Evolutionary conservation across 2,329 filamentous ascomycete genomes (phyloP), one percentile per base, ranked within the genome.

Genomic region (Myriosclerotinia curreyana): DNA sequence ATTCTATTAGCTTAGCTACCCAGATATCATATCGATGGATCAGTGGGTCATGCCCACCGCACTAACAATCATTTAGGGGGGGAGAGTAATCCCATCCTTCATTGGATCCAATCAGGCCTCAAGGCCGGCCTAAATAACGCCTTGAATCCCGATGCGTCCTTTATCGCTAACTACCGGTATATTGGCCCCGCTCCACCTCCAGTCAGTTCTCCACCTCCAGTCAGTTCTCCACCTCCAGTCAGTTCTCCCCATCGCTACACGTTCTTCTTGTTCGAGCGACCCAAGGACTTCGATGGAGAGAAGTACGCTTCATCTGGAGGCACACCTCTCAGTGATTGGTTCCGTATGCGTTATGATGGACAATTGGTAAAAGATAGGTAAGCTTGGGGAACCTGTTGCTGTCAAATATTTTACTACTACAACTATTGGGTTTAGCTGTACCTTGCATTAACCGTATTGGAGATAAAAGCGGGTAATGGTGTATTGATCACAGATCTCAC

Each of bases 241-340:
- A 79, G 78, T 64, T 67, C 74, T 9, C 79, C 81, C 12, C 81
- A 83, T 71, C 78, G 81, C 0, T 83, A 83, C 68, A 64, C 76
- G 5, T 83, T 82, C 68, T 75, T 81, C 65, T 69, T 83, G 28
- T 83, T 78, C 65, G 77, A 81, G 66, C 79, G 83, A 71, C 80
- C 80, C 0, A 70, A 64, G 34, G 74, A 68, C 1, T 78, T 81
- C 52, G 72, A 77, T 22, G 69, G 60, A 7, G 70, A 67, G 59
- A 72, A 69, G 34, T 73, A 76, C 66, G 74, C 74, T 28, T 75
- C 77, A 52, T 66, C 74, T 9, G 70, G 71, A 28, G 77, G 75
- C 0, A 73, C 77, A 64, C 70, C 73, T 0, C n/a, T 81, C 56
- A 68, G 76, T 0, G 73, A 72, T 31, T 68, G 66, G 73, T 48